These are phyloP conservation scores for Talaromyces adpressus DNA, from an alignment of 495 filamentous ascomycete genomes.

Conservation along the genomic window DNA sequence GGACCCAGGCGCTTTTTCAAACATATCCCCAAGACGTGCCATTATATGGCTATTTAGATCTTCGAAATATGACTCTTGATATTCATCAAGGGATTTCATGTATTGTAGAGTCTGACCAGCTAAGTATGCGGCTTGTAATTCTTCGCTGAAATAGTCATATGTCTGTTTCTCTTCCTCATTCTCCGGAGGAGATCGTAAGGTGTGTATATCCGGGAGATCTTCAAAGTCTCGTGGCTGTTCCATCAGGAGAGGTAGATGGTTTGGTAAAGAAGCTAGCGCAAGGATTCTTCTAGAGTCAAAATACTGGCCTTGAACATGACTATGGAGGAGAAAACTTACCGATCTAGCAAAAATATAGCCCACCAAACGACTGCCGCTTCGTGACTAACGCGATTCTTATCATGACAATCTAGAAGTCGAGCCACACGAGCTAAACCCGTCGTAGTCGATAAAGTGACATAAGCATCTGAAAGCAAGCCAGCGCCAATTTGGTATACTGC, in stretches of 20 bases:
- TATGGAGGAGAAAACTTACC: not conserved
- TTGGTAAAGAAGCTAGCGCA: not conserved
- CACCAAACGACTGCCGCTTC: not conserved
- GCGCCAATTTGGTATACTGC: conserved; percentile 5
- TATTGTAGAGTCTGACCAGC: not conserved
- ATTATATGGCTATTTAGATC: not conserved
- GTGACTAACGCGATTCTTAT: not conserved
- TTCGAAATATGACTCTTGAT: not conserved
- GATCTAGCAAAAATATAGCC: conserved; percentile 4
- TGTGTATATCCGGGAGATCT: not conserved
- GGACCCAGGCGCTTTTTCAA: not conserved
- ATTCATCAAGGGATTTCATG: not conserved
- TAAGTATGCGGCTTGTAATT: not conserved
- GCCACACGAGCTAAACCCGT: not conserved
- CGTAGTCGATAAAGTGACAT: conserved; percentile 4
- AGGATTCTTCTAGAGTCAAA: not conserved
- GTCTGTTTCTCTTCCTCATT: not conserved
- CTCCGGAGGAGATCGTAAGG: not conserved
- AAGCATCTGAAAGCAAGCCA: conserved; percentile 3
- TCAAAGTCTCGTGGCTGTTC: not conserved
- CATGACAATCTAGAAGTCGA: not conserved
- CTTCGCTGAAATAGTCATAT: conserved; percentile 2
- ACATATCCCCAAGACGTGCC: not conserved
- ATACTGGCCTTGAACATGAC: not conserved
- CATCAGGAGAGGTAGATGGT: not conserved